Evolutionary conservation across 805 yeast species (phyloP), one percentile per base, ranked within the genome.

Genomic region (Candida namnaoensis): DNA sequence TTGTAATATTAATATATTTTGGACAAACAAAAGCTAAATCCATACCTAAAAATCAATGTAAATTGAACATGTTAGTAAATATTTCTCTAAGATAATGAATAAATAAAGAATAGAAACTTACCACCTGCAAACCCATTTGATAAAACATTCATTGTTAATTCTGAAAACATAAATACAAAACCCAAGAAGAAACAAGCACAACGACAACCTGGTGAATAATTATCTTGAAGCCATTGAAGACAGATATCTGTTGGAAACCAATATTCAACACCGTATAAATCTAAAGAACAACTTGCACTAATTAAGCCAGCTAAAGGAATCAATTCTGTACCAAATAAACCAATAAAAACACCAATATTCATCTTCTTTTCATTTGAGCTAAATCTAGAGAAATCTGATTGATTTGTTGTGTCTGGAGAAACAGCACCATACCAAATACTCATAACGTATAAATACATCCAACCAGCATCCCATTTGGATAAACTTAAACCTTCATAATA

Each of bases 1-100:
- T 56, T 10, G 56, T 54, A 13, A 55, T 44, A 1, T 64, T 77
- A 25, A 74, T 32, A 24, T 13, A 37, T 23, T 28, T 32, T 32
- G 39, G 39, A 13, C 19, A 37, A 3, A 23, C 23, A 32, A 27
- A 27, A 11, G 39, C 67, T 47, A 74, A 48, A 45, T 73, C 78
- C 61, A 71, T 74, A 14, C 76, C 77, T 11, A 74, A 76, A 37
- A 73, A 61, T 35, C 67, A 58, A 35, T 71, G 68, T 45, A 69
- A 69, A 32, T 66, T 74, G 38, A 68, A 60, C 1, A 59, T 51
- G 45, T 66, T 66, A 37, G 63, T 52, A 9, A 65, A 58, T 14
- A 64, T 34, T 36, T 64, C 67, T n/a, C 34, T 58, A 45, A 47
- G 65, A 65, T 2, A 60, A 53, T 19, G 59, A 44, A 1, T 66